These are phyloP conservation scores for Fusarium veterinarium DNA, from an alignment of 2,329 filamentous ascomycete genomes.

Conservation along the genomic window DNA sequence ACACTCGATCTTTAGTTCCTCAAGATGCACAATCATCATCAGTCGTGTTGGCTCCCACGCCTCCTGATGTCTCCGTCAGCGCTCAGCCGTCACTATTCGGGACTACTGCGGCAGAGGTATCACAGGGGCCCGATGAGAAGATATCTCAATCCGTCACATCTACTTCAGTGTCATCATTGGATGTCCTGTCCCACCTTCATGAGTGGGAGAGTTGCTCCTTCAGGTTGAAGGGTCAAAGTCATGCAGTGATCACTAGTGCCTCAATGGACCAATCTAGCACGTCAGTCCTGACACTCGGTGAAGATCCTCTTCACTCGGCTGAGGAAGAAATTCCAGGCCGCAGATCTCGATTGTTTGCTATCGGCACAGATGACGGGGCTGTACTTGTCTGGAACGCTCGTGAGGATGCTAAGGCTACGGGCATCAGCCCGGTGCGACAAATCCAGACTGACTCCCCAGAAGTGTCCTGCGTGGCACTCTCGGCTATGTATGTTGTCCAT, in stretches of 20 bases:
- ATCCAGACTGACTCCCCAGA: constrained; percentile 93
- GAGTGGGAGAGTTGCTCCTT: constrained; percentile 48
- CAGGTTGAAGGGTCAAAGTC: constrained; percentile 67
- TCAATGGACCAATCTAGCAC: constrained; percentile 80
- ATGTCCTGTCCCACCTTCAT: constrained; percentile 38
- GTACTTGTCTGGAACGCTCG: constrained; percentile 89
- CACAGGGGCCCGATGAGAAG: constrained; percentile 33
- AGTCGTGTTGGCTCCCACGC: constrained; percentile 9
- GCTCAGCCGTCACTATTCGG: constrained; percentile 48
- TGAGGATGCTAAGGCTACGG: constrained; percentile 59
- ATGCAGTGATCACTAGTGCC: constrained; percentile 73
- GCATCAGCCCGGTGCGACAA: constrained; percentile 76
- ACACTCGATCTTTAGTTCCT: constrained; percentile 50
- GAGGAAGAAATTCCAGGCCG: constrained; percentile 82
- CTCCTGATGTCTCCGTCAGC: constrained; percentile 1
- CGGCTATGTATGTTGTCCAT: constrained; percentile 88
- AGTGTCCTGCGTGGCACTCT: constrained; percentile 84
- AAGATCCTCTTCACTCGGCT: constrained; percentile 74
- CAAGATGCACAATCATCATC: constrained; percentile 25
- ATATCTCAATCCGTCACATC: constrained; percentile 39
- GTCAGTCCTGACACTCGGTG: constrained; percentile 75
- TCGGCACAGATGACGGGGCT: constrained; percentile 82
- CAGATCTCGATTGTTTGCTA: constrained; percentile 80
- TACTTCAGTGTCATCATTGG: constrained; percentile 34
- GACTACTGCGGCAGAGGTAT: constrained; percentile 8